Evolutionary conservation across 2,329 filamentous ascomycete species (phyloP), one percentile per base, ranked within the genome.

Genomic region (Diplodia intermedia): DNA sequence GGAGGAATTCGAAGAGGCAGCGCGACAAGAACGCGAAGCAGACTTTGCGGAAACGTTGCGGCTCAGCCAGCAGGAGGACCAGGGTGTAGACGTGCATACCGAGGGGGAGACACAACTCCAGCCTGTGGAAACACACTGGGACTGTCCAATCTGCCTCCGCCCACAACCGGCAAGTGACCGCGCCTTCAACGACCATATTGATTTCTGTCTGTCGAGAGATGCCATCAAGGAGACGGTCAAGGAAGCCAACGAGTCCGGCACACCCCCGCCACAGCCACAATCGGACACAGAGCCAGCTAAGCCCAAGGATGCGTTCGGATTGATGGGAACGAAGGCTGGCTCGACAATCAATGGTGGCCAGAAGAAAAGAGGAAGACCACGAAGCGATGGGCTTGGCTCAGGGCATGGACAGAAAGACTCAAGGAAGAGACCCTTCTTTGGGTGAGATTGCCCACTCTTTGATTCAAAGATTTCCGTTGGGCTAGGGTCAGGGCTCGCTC

Each of bases 171-270:
- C 93, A 0, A 86, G 94, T 61, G 93, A 97, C 76, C 85, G 85
- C 55, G 82, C 81, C 0, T 97, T 98, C 80, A 99, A 99, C 72
- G 88, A 91, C 68, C 95, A 99, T 75, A 93, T 99, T 63, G 95
- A 99, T 77, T 86, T 91, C 9, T 99, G 95, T 77, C 85, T 99
- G 1, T 97, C 94, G 0, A 86, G 90, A 67, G 88, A 91, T 74
- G 92, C 93, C 0, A 98, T 99, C 73, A 90, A 90, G 55, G 92
- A 97, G 73, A 90, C 88, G 0, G 89, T 95, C 0, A 89, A 92
- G 68, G 84, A 67, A 26, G 66, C 49, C 9, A 67, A 67, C 15
- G 55, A 52, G 31, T 36, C 55, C 26, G 60, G 54, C 8, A 66
- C 49, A 15, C 47, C 63, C 11, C 62, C 49, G 18, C 54, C 62